Evolutionary conservation across 805 yeast genomes (phyloP).

Genomic region (Hanseniaspora lindneri): DNA sequence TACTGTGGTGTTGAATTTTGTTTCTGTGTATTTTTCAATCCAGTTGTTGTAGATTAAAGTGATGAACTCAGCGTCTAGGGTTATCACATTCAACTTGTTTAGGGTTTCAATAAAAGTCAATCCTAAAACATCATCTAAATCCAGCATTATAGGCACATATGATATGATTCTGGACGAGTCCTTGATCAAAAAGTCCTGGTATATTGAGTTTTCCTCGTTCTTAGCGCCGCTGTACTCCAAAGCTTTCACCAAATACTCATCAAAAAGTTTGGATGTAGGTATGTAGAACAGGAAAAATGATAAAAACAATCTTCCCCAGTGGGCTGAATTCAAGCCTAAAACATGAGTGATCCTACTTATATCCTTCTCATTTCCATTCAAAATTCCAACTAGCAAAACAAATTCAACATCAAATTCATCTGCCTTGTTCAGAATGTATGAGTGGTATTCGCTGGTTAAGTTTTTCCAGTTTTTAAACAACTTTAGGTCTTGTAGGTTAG

Average conservation of each 20-base stretch:
- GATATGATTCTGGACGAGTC: constrained; percentile 3
- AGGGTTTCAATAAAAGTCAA: constrained; percentile 9
- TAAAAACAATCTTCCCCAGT: constrained; percentile 9
- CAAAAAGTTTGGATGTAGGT: constrained; percentile 37
- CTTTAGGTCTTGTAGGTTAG: background rate
- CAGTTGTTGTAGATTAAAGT: constrained; percentile 6
- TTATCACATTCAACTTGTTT: constrained; percentile 1
- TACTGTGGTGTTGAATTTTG: background rate
- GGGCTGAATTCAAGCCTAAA: background rate
- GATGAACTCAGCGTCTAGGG: constrained; percentile 4
- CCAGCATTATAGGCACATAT: constrained; percentile 5
- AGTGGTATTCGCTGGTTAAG: background rate
- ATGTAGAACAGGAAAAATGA: constrained; percentile 45
- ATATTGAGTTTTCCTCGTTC: background rate
- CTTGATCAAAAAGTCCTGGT: constrained; percentile 2
- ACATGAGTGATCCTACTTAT: constrained; percentile 2
- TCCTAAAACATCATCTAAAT: constrained; percentile 7
- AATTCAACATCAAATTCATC: background rate
- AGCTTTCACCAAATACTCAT: constrained; percentile 34
- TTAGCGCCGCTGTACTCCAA: constrained; percentile 19
- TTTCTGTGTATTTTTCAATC: background rate
- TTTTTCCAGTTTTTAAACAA: constrained; percentile 6
- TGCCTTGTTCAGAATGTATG: background rate
- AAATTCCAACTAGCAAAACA: background rate
- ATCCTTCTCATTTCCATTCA: constrained; percentile 10